Evolutionary conservation across 108 stramenopile species (phyloP).

Genomic region (Schizochytrium sp.): DNA sequence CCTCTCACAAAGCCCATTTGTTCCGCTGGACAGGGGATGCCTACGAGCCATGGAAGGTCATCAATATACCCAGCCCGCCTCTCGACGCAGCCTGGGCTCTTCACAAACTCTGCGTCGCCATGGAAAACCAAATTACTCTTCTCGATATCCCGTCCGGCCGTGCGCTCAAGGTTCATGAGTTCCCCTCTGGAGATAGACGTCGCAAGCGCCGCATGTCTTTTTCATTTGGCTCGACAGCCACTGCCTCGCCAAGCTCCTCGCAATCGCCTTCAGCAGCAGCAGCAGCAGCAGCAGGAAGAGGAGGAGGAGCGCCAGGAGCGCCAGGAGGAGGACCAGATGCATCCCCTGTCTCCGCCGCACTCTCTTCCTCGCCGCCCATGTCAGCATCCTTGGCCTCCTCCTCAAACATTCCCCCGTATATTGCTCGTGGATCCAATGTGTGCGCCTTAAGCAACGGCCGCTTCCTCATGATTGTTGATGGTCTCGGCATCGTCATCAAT

Average conservation of each 20-base stretch:
- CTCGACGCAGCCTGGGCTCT: not conserved
- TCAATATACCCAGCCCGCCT: not conserved
- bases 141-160: not conserved
- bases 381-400: no score
- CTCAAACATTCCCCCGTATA: not conserved
- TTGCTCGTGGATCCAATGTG: not conserved
- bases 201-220: not conserved
- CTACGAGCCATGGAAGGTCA: not conserved
- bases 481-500: not conserved
- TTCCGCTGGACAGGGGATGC: not conserved
- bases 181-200: not conserved
- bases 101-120: not conserved
- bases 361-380: not conserved
- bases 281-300: not conserved
- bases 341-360: not conserved
- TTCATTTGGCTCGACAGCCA: not conserved
- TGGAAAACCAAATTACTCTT: not conserved
- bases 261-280: not conserved
- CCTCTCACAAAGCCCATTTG: not conserved
- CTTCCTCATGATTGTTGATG: not conserved
- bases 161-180: not conserved
- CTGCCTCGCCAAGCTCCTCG: not conserved
- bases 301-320: not conserved
- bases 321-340: not conserved
- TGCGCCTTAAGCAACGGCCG: not conserved